phyloP scores from a whole-genome alignment of 2,329 filamentous ascomycete species.

The Xylaria sp. region DNA sequence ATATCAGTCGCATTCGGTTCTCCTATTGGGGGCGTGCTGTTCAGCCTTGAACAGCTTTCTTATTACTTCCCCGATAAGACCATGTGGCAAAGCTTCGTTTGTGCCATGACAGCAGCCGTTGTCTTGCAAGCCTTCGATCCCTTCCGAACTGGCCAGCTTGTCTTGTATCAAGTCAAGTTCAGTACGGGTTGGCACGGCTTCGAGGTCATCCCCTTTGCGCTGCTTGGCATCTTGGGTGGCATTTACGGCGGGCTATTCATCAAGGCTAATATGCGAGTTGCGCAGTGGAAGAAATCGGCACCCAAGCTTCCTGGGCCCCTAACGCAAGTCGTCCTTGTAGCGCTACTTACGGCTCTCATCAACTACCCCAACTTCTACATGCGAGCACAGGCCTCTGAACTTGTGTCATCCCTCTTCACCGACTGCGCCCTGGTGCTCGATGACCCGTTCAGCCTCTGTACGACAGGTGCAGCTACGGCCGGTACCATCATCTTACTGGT shows the following conservation, averaged over 20 bases:
- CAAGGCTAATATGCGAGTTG: conserved; percentile 86
- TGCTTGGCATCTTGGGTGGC: conserved; percentile 88
- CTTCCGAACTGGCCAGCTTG: conserved; percentile 92
- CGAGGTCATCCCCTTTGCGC: conserved; percentile 83
- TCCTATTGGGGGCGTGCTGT: conserved; percentile 90
- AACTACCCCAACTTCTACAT: conserved; percentile 98
- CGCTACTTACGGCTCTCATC: conserved; percentile 80
- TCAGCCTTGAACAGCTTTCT: conserved; percentile 94
- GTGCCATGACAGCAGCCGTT: conserved; percentile 97
- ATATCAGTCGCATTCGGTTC: conserved; percentile 95
- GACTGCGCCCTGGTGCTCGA: conserved; percentile 83
- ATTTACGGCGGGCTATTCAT: conserved; percentile 95
- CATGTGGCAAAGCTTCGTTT: conserved; percentile 99
- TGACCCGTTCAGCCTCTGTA: conserved; percentile 89
- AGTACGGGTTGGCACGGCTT: conserved; percentile 92
- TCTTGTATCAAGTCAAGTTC: conserved; percentile 94
- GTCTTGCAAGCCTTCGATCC: conserved; percentile 91
- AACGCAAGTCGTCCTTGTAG: conserved; percentile 76
- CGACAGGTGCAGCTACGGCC: conserved; percentile 79
- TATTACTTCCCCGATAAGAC: conserved; percentile 99
- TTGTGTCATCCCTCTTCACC: conserved; percentile 88
- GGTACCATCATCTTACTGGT: conserved; percentile 82
- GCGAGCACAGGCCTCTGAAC: conserved; percentile 86
- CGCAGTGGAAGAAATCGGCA: conserved; percentile 73
- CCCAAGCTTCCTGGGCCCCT: conserved; percentile 73